These are phyloP conservation scores for Penicillium riverlandense DNA, from an alignment of 495 filamentous ascomycete species.

Conservation along the genomic window DNA sequence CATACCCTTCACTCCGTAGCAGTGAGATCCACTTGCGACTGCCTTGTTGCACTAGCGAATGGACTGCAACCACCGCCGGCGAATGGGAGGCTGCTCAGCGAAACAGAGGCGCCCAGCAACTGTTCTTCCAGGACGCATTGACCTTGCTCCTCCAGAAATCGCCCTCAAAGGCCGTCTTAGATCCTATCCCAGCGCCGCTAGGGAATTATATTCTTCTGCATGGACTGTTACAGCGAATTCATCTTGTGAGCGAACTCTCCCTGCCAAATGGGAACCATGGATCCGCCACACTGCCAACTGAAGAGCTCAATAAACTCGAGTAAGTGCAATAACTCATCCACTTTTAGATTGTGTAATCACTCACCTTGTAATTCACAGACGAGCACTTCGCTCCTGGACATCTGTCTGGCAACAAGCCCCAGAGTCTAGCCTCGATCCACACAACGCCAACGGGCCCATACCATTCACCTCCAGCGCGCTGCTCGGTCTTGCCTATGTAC, in stretches of 20 bases:
- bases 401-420: constrained; percentile 37
- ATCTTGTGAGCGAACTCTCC: constrained; percentile 32
- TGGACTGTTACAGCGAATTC: constrained; percentile 33
- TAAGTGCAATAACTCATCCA: constrained; percentile 5
- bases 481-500: constrained; percentile 34
- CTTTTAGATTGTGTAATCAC: background rate
- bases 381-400: constrained; percentile 32
- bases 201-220: constrained; percentile 35
- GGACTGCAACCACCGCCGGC: constrained; percentile 23
- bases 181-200: constrained; percentile 29
- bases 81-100: constrained; percentile 29
- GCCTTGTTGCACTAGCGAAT: constrained; percentile 32
- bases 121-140: constrained; percentile 34
- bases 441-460: constrained; percentile 33
- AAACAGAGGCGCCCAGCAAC: constrained; percentile 23
- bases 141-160: constrained; percentile 28
- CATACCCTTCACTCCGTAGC: constrained; percentile 31
- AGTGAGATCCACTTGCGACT: constrained; percentile 32
- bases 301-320: constrained; percentile 34
- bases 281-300: constrained; percentile 24
- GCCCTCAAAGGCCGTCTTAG: constrained; percentile 17
- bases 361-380: constrained; percentile 7
- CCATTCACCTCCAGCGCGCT: constrained; percentile 34
- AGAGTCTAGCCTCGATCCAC: constrained; percentile 34
- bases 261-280: constrained; percentile 25